These are phyloP conservation scores for Fusarium oligoseptatum DNA, from an alignment of 2,329 filamentous ascomycete genomes.

Conservation along the genomic window DNA sequence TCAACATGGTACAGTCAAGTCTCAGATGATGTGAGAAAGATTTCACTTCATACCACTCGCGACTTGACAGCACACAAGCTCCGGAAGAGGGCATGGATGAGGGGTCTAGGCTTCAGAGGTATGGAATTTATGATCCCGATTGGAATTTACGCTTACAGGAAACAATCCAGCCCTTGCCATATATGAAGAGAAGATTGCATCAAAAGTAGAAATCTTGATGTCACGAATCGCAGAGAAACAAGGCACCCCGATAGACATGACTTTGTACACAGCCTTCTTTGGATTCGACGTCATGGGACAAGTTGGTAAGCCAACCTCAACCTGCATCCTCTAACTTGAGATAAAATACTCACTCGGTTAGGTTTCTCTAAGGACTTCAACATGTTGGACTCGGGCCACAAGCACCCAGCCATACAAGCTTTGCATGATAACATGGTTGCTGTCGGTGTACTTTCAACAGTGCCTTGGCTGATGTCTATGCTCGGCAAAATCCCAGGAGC, in stretches of 20 bases:
- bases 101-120: slow-evolving; percentile 1
- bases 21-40: slow-evolving; percentile 8
- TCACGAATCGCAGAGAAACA: background rate
- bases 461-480: slow-evolving; percentile 15
- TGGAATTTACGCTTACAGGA: background rate
- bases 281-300: slow-evolving; percentile 16
- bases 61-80: slow-evolving; percentile 1
- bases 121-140: background rate
- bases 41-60: slow-evolving; percentile 5
- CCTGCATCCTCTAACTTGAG: background rate
- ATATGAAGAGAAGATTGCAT: slow-evolving; percentile 6
- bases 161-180: background rate
- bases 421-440: slow-evolving; percentile 9
- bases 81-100: slow-evolving; percentile 16
- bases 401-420: slow-evolving; percentile 2
- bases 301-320: background rate
- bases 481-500: slow-evolving; percentile 14
- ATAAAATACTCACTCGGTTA: background rate
- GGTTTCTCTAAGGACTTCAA: slow-evolving; percentile 12
- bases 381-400: background rate
- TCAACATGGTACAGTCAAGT: slow-evolving; percentile 18
- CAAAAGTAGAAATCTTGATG: slow-evolving; percentile 1
- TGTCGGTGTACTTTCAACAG: slow-evolving; percentile 4
- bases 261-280: slow-evolving; percentile 2
- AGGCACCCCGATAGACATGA: slow-evolving; percentile 3